Percentiles rank a stretch among this genome's conserved stretches.
Conservation (phyloP, 805 yeast species). For the Ogataea allantospora region DNA sequence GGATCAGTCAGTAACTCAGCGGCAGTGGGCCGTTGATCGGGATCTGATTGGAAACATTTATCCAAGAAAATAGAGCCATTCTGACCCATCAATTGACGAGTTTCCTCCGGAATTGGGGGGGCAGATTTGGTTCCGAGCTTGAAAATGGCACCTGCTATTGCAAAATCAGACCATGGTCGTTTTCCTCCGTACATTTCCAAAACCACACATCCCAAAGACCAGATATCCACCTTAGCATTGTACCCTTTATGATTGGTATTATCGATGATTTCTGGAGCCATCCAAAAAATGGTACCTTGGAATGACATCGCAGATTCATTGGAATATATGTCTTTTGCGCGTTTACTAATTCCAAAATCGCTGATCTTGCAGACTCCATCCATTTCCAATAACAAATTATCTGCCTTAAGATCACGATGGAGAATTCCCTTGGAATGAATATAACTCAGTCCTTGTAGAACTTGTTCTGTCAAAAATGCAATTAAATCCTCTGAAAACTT, state of each 20-base stretch:
- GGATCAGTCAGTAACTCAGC: constrained; percentile 53
- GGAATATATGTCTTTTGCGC: constrained; percentile 78
- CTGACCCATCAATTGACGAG: constrained; percentile 57
- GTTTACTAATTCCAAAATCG: constrained; percentile 94
- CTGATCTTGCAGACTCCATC: constrained; percentile 95
- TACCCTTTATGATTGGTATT: constrained; percentile 84
- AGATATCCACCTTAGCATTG: constrained; percentile 95
- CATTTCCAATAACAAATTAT: constrained; percentile 79
- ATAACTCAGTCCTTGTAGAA: constrained; percentile 81
- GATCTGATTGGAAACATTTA: constrained; percentile 72
- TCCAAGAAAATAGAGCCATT: constrained; percentile 72
- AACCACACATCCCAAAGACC: constrained; percentile 98
- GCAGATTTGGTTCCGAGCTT: constrained; percentile 83
- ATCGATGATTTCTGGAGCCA: constrained; percentile 99
- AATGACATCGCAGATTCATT: constrained; percentile 90
- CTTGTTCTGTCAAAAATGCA: constrained; percentile 71
- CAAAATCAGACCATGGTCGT: constrained; percentile 96
- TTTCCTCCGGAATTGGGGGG: constrained; percentile 96
- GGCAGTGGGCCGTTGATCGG: constrained; percentile 89
- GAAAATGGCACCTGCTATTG: constrained; percentile 91
- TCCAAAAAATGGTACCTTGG: constrained; percentile 98
- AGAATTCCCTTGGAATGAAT: constrained; percentile 83
- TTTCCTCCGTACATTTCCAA: constrained; percentile 97
- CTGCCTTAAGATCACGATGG: constrained; percentile 94
- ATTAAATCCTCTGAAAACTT: constrained; percentile 78